phyloP scores from a whole-genome alignment of 192 early-diverging fungal genomes.

The Coemansia sp. region DNA sequence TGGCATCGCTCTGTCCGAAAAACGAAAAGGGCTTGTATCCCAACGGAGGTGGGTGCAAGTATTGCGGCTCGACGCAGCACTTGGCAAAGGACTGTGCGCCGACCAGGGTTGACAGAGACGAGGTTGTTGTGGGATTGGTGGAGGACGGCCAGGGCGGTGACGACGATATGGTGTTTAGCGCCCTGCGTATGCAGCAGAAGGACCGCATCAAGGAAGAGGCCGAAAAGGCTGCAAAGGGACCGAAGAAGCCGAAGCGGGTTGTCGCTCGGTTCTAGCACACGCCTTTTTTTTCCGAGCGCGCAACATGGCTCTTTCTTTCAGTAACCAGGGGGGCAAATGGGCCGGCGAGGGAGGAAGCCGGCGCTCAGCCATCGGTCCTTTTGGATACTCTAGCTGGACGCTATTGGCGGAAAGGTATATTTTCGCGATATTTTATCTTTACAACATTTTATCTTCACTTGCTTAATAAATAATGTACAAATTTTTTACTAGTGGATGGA shows the following conservation, averaged over 20 bases:
- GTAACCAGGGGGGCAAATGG: too few species aligned
- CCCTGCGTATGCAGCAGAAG: slow-evolving; percentile 30
- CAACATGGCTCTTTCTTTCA: neutral
- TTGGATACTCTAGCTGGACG: too few species aligned
- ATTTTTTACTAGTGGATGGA: too few species aligned
- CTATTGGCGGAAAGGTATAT: too few species aligned
- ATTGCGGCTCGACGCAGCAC: slow-evolving; percentile 85
- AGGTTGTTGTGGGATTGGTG: slow-evolving; percentile 65
- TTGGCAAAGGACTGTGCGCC: slow-evolving; percentile 77
- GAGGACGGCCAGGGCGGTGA: slow-evolving; percentile 84
- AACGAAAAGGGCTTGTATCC: slow-evolving; percentile 89
- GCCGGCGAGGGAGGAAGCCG: too few species aligned
- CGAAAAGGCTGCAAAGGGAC: neutral
- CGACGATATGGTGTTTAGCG: slow-evolving; percentile 74
- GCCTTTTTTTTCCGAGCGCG: neutral
- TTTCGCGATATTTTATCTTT: too few species aligned
- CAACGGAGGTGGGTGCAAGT: slow-evolving; percentile 85
- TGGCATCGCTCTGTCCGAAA: slow-evolving; percentile 76
- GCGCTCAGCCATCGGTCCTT: too few species aligned
- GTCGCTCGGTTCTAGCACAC: slow-evolving; percentile 16
- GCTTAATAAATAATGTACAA: too few species aligned
- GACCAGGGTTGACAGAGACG: slow-evolving; percentile 46
- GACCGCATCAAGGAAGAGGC: slow-evolving; percentile 18
- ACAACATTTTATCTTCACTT: too few species aligned
- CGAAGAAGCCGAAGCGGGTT: slow-evolving; percentile 14